phyloP scores from a whole-genome alignment of 257 asterid species.

The Marsdenia floribunda region DNA sequence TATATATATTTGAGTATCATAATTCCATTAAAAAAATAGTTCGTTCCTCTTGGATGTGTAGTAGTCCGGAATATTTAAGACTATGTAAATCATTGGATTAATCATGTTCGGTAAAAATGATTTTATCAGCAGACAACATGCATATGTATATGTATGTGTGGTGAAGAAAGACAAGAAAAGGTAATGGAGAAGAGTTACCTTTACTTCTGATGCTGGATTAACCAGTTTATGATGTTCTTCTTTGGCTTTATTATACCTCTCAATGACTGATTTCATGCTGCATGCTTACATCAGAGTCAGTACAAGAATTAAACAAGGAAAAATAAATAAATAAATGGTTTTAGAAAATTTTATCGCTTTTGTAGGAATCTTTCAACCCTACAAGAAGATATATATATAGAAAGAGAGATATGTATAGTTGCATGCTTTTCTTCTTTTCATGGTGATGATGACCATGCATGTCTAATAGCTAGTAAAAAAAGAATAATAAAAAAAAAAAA shows the following conservation, averaged over 20 bases:
- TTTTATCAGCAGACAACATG: too few relatives aligned
- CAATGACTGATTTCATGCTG: slow-evolving; percentile 39
- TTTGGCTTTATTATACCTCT: slow-evolving; percentile 29
- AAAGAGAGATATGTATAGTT: too few relatives aligned
- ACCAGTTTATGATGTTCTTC: slow-evolving; percentile 29
- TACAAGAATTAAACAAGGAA: not conserved
- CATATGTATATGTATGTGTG: too few relatives aligned
- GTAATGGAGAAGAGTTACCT: slow-evolving; percentile 16
- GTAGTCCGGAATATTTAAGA: slow-evolving; percentile 2
- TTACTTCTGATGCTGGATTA: slow-evolving; percentile 29
- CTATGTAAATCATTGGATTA: too few relatives aligned
- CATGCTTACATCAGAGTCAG: too few relatives aligned
- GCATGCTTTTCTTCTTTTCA: not conserved
- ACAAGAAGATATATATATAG: too few relatives aligned
- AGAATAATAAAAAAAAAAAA: too few relatives aligned
- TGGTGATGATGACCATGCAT: not conserved
- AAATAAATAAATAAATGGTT: not conserved
- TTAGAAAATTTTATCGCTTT: not conserved
- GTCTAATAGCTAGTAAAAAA: too few relatives aligned
- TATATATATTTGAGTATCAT: not conserved
- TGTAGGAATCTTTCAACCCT: not conserved
- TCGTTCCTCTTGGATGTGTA: slow-evolving; percentile 26
- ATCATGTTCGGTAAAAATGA: too few relatives aligned
- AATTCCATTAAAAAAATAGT: slow-evolving; percentile 46
- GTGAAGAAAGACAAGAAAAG: too few relatives aligned